phyloP scores from a whole-genome alignment of 495 filamentous ascomycete genomes.

The Chaetomidium leptoderma region DNA sequence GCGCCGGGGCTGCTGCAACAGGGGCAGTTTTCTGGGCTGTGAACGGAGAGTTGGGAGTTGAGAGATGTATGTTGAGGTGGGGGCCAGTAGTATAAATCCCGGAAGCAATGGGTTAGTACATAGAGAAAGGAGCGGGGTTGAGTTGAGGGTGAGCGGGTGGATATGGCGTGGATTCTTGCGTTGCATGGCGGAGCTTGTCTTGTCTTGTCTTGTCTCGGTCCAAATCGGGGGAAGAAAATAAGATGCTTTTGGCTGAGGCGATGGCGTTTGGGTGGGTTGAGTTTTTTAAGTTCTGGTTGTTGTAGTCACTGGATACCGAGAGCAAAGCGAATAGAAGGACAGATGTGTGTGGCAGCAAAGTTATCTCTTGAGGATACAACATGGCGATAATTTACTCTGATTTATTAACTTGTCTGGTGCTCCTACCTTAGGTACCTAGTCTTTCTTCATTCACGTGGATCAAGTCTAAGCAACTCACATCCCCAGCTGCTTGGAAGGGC shows the following conservation, averaged over 20 bases:
- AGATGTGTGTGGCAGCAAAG: too few relatives aligned
- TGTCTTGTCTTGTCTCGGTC: neutral
- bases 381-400: too few relatives aligned
- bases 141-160: neutral
- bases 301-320: too few relatives aligned
- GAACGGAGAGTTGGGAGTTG: neutral
- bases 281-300: too few relatives aligned
- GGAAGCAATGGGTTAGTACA: neutral
- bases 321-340: too few relatives aligned
- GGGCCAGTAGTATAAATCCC: neutral
- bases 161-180: neutral
- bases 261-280: too few relatives aligned
- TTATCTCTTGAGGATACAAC: too few relatives aligned
- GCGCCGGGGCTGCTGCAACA: constrained; percentile 8
- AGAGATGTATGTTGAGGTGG: neutral
- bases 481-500: neutral
- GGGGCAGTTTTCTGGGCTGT: neutral
- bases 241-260: too few relatives aligned
- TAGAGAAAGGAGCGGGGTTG: neutral
- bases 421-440: too few relatives aligned
- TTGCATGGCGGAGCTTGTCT: constrained; percentile 8
- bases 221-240: neutral
- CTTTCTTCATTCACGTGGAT: too few relatives aligned
- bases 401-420: too few relatives aligned
- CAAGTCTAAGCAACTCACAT: too few relatives aligned